phyloP scores from a whole-genome alignment of 805 yeast species.

The Lachancea mirantina region DNA sequence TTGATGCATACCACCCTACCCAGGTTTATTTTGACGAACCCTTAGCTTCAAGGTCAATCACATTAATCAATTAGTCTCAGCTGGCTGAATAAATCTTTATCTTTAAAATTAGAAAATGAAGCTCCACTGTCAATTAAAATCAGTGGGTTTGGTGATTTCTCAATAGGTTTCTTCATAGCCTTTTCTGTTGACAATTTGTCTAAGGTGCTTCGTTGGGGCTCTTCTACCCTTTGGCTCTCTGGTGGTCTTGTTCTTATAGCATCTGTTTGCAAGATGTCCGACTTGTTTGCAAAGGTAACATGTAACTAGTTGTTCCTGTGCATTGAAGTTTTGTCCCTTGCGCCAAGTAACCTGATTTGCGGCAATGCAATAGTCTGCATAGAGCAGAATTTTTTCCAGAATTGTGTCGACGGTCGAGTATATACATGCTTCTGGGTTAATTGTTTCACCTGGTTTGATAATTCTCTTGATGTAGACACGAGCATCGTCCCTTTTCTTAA shows the following conservation, averaged over 20 bases:
- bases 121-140: neutral
- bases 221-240: neutral
- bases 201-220: neutral
- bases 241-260: neutral
- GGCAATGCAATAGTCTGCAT: slow-evolving; percentile 1
- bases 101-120: neutral
- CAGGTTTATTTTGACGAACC: neutral
- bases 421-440: neutral
- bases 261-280: neutral
- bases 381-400: neutral
- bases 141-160: neutral
- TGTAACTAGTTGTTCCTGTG: neutral
- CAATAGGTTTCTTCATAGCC: neutral
- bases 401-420: neutral
- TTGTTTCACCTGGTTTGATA: neutral
- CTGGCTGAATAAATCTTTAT: neutral
- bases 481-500: too few species aligned
- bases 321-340: too few species aligned
- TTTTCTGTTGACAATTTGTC: neutral
- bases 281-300: neutral
- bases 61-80: neutral
- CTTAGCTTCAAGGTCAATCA: neutral
- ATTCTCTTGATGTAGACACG: too few species aligned
- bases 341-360: slow-evolving; percentile 2
- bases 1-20: slow-evolving; percentile 2